These are phyloP conservation scores for Diaporthe longicolla DNA, from an alignment of 2,329 filamentous ascomycete species.

Conservation along the genomic window DNA sequence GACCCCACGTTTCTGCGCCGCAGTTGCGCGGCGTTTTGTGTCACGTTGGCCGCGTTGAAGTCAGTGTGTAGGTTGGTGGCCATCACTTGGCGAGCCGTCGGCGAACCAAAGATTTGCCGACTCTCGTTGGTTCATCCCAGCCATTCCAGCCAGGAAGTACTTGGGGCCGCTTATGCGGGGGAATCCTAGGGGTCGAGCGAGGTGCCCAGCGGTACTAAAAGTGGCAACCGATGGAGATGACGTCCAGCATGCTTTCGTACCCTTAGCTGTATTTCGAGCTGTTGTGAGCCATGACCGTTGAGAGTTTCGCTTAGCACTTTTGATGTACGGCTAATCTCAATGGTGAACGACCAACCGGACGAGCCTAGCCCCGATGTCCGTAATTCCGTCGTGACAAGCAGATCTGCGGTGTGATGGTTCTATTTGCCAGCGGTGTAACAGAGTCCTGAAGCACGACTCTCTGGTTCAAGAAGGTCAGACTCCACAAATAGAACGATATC, in stretches of 20 bases:
- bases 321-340: constrained; percentile 3
- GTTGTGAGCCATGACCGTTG: constrained; percentile 24
- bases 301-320: constrained; percentile 25
- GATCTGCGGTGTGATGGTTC: constrained; percentile 6
- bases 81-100: constrained; percentile 26
- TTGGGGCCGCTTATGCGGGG: constrained; percentile 42
- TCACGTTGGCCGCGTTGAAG: constrained; percentile 18
- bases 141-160: constrained; percentile 16
- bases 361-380: constrained; percentile 25
- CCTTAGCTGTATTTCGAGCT: constrained; percentile 8
- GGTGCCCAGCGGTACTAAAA: constrained; percentile 36
- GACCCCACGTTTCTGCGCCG: constrained; percentile 6
- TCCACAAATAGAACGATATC: constrained; percentile 27
- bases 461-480: constrained; percentile 1
- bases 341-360: background rate
- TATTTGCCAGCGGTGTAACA: constrained; percentile 23
- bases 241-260: background rate
- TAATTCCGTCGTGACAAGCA: constrained; percentile 24
- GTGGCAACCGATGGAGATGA: constrained; percentile 22
- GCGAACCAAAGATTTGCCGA: constrained; percentile 42
- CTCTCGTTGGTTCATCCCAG: constrained; percentile 3
- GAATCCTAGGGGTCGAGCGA: constrained; percentile 4
- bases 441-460: background rate
- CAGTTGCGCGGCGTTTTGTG: constrained; percentile 23
- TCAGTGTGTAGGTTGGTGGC: constrained; percentile 10